Evolutionary conservation across 2,329 filamentous ascomycete species (phyloP), one percentile per base, ranked within the genome.

Genomic region (Colletotrichum cordylinicola): DNA sequence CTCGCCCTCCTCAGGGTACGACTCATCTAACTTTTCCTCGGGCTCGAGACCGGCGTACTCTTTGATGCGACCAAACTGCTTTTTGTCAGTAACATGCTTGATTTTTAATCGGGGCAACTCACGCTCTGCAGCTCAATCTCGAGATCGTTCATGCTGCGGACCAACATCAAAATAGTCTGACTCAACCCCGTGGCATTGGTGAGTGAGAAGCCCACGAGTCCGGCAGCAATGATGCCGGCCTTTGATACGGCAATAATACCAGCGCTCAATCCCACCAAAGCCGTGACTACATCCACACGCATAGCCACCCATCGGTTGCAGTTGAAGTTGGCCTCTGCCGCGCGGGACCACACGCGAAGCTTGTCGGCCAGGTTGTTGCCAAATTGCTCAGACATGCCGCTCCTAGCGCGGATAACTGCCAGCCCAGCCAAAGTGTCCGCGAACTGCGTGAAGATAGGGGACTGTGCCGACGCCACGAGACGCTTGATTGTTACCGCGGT

Each of bases 301-400:
- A 91, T 85, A 2, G 87, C 85, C 4, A 92, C 88, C 90, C 90
- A 92, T 9, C 90, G 87, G 79, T 92, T 92, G 75, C 87, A 88
- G 80, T 91, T 91, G 77, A 86, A 90, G 62, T 86, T 87, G 1
- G 89, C 83, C 79, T 91, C 89, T 1, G 85, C 82, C 0, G 88
- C 84, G 8, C 86, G 85, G 13, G 87, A 85, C 81, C 87, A 89
- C 1, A 86, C 80, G 2, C 87, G 84, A 37, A 91, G 76, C 78
- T 88, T 88, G 33, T 88, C 83, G 2, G 90, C 89, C n/a, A 91
- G 81, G 39, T 89, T 85, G 31, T 86, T 81, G 13, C 85, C 83
- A 70, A 91, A 91, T 4, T 82, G 84, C 15, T 83, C 79, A 12
- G 85, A 82, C 83, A 89, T 86, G 37, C 84, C 83, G 13, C 81